A percentile compares a stretch with the other conserved stretches of the same genome.
Evolutionary conservation across 2,329 filamentous ascomycete species (phyloP).

Genomic region (Pseudogymnoascus sp.): DNA sequence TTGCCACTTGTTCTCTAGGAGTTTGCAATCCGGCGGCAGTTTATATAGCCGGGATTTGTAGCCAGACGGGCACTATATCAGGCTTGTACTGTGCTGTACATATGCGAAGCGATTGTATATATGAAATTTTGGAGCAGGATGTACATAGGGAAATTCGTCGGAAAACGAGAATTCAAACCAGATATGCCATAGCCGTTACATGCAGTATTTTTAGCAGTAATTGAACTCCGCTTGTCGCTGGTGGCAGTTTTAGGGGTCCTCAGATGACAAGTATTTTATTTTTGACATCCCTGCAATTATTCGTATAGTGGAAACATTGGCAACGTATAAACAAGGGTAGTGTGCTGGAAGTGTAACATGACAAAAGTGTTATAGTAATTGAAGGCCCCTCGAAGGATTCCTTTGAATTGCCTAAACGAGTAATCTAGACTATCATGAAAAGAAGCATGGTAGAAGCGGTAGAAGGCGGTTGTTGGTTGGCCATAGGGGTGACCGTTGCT

Average conservation of each 20-base stretch:
- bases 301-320: background rate
- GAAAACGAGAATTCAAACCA: background rate
- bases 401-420: slow-evolving; percentile 6
- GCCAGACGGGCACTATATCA: background rate
- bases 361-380: background rate
- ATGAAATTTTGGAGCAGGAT: background rate
- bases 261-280: background rate
- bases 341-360: background rate
- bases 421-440: background rate
- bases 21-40: background rate
- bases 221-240: background rate
- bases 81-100: background rate
- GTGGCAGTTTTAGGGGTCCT: background rate
- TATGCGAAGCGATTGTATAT: background rate
- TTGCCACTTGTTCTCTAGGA: background rate
- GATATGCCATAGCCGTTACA: background rate
- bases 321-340: background rate
- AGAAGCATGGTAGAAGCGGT: background rate
- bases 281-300: background rate
- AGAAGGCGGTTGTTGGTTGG: background rate
- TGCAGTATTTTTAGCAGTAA: background rate
- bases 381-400: background rate
- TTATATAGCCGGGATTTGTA: background rate
- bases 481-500: background rate
- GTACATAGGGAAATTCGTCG: background rate